These are phyloP conservation scores for Hypoxylon sp. DNA, from an alignment of 2,329 filamentous ascomycete species.

Conservation along the genomic window DNA sequence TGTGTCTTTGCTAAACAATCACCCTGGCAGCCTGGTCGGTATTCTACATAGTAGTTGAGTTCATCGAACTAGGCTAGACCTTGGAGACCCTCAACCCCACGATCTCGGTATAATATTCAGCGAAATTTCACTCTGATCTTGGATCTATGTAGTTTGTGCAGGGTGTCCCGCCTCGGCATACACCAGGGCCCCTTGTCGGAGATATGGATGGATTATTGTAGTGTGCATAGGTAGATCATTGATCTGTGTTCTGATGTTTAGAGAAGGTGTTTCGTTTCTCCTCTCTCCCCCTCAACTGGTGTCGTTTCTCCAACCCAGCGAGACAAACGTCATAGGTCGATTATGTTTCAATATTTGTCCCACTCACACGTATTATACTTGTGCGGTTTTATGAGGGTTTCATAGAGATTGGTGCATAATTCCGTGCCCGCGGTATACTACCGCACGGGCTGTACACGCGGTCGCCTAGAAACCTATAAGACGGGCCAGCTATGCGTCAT, in stretches of 20 bases:
- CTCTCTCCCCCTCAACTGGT: not conserved
- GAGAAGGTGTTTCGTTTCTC: constrained; percentile 2
- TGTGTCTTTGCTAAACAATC: not conserved
- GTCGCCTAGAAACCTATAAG: constrained; percentile 32
- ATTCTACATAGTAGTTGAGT: not conserved
- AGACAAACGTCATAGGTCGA: not conserved
- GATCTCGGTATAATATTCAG: constrained; percentile 42
- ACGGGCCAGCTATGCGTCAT: constrained; percentile 28
- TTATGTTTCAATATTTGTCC: not conserved
- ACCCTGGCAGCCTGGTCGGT: not conserved
- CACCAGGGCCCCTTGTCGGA: constrained; percentile 16
- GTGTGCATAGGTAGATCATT: not conserved
- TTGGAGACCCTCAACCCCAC: constrained; percentile 32
- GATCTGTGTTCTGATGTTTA: not conserved
- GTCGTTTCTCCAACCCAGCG: not conserved
- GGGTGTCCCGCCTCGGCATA: constrained; percentile 33
- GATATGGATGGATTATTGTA: constrained; percentile 20
- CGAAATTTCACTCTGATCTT: constrained; percentile 27
- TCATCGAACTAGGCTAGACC: not conserved
- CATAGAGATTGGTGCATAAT: constrained; percentile 29
- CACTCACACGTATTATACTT: not conserved
- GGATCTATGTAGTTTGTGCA: constrained; percentile 24
- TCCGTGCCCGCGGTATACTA: constrained; percentile 34
- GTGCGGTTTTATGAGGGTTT: not conserved
- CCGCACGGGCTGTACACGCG: constrained; percentile 16